These are phyloP conservation scores for Diatrype stigma DNA, from an alignment of 2,329 filamentous ascomycete species.

Conservation along the genomic window DNA sequence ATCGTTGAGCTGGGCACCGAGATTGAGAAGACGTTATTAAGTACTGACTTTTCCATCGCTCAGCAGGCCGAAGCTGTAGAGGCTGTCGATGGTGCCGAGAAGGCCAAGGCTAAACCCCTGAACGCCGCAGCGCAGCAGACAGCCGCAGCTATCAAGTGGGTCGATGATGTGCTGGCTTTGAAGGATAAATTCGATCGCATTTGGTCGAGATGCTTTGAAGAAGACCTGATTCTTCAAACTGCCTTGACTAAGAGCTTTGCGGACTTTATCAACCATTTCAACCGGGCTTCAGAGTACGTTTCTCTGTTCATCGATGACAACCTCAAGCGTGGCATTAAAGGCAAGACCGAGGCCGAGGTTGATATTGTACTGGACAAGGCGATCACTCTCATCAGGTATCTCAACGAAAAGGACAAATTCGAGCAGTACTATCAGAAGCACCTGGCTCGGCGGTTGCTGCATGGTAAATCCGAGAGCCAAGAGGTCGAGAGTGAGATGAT, in stretches of 20 bases:
- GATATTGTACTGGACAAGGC: slow-evolving; percentile 84
- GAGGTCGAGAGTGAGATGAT: slow-evolving; percentile 97
- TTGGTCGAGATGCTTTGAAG: slow-evolving; percentile 66
- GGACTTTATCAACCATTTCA: slow-evolving; percentile 90
- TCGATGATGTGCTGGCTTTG: slow-evolving; percentile 79
- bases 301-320: slow-evolving; percentile 97
- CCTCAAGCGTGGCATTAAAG: slow-evolving; percentile 87
- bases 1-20: slow-evolving; percentile 77
- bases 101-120: slow-evolving; percentile 44
- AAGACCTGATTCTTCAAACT: slow-evolving; percentile 74
- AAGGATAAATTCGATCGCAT: slow-evolving; percentile 89
- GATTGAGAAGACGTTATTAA: slow-evolving; percentile 66
- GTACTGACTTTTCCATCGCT: slow-evolving; percentile 48
- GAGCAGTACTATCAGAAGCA: slow-evolving; percentile 99
- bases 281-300: slow-evolving; percentile 82
- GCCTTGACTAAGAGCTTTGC: slow-evolving; percentile 82
- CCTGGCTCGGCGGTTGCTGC: slow-evolving; percentile 78
- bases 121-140: slow-evolving; percentile 73
- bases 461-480: slow-evolving; percentile 83
- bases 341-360: slow-evolving; percentile 84
- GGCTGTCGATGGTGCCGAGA: slow-evolving; percentile 45
- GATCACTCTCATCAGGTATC: slow-evolving; percentile 79
- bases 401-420: slow-evolving; percentile 90
- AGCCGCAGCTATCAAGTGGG: slow-evolving; percentile 86
- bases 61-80: slow-evolving; percentile 29